These are phyloP conservation scores for Xylariaceae sp. DNA, from an alignment of 2,329 filamentous ascomycete genomes.

Conservation along the genomic window DNA sequence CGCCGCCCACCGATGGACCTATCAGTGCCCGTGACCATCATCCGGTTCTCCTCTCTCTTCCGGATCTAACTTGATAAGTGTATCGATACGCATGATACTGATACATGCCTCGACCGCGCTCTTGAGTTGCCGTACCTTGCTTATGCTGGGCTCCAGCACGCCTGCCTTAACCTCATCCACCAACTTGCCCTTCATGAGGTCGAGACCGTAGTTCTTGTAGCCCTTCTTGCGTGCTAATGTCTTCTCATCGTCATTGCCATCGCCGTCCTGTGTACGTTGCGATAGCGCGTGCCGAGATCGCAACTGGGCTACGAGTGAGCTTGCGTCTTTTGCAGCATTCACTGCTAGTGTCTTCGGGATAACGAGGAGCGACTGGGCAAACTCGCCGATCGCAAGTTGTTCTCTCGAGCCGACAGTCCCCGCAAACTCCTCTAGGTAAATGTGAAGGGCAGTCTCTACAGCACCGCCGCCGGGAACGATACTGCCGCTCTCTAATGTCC, in stretches of 20 bases:
- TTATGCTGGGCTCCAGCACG: conserved; percentile 94
- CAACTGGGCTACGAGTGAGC: conserved; percentile 91
- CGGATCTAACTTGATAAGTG: conserved; percentile 94
- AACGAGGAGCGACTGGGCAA: conserved; percentile 87
- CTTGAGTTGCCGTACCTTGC: conserved; percentile 97
- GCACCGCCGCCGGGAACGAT: conserved; percentile 96
- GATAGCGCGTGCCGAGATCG: conserved; percentile 91
- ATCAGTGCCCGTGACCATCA: conserved; percentile 81
- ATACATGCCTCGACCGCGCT: conserved; percentile 98
- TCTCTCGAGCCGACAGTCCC: conserved; percentile 95
- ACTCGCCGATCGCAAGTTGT: conserved; percentile 96
- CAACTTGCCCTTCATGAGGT: conserved; percentile 83
- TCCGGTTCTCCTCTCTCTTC: conserved; percentile 72
- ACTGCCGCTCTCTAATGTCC: conserved; percentile 91
- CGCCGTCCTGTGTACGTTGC: conserved; percentile 85
- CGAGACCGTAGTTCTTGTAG: conserved; percentile 97
- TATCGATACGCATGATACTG: conserved; percentile 98
- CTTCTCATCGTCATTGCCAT: conserved; percentile 82
- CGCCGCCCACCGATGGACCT: no score
- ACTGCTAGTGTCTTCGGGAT: conserved; percentile 96
- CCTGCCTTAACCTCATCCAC: conserved; percentile 92
- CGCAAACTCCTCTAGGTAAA: conserved; percentile 98
- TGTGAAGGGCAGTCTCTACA: conserved; percentile 97
- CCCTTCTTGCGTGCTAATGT: conserved; percentile 88
- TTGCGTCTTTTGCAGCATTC: conserved; percentile 94